Base-by-base conservation (phyloP, 1,284 basidiomycete species). In the Apiotrichum akiyoshidainum region DNA sequence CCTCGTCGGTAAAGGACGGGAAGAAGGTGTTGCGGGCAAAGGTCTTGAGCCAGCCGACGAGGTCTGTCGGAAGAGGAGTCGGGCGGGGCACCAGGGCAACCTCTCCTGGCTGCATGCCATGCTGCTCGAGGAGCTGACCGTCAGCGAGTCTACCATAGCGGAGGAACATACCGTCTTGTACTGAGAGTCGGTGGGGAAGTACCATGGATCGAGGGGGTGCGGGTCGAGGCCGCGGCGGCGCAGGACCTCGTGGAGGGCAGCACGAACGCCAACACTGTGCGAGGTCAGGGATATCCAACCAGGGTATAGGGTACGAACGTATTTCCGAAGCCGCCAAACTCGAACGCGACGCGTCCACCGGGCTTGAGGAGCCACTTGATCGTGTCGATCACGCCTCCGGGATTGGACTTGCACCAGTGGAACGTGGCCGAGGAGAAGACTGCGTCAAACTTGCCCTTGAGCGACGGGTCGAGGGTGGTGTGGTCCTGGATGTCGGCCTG, bases 371-470 rank as follows among this genome's bases (percentile, higher is more conserved):
- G 75, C 54, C 78, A 80, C 65, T 83, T 83, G 33, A 83, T 83
- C 49, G 83, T 69, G 14, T 81, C 74, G 2, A 90, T 72, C 1
- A 90, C 89, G 0, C 83, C 85, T 0, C 68, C 70, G 0, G 90
- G 90, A 67, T 87, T 80, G 10, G 78, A 74, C 71, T 89, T 90
- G 74, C 89, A 92, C 90, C 90, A 92, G 68, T 93, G 90, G 59
- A 92, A 73, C 2, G 84, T 81, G 0, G 90, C 89, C 58, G 87
- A 90, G 46, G 86, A 86, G 76, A 92, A 91, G 1, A 88, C 86
- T 0, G 84, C 74, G 58, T 79, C 75, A 57, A 76, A 78, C 12
- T 61, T 62, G 12, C 70, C 69, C 51, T 69, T 60, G 17, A 67
- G 59, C 1, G 61, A 49, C 31, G 59, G 65, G 21, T 61, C 60